Percentiles rank a stretch among this genome's conserved stretches.
These are phyloP conservation scores for Arthrobotrys megalospora DNA, from an alignment of 2,329 filamentous ascomycete species.

Conservation along the genomic window DNA sequence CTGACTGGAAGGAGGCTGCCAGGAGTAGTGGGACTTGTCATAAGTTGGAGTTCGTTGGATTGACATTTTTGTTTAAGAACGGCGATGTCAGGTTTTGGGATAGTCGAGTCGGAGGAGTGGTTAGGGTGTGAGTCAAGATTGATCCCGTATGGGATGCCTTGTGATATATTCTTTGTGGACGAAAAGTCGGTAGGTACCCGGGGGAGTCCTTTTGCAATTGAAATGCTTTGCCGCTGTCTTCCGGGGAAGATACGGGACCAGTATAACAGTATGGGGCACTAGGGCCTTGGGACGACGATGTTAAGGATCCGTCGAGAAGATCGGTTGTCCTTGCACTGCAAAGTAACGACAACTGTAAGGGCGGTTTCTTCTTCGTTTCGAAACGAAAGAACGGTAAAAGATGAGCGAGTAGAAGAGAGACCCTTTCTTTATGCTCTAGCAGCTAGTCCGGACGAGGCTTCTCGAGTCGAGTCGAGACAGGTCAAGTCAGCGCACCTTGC, in stretches of 20 bases:
- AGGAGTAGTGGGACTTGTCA: slow-evolving; percentile 62
- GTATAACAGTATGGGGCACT: background rate
- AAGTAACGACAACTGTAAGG: slow-evolving; percentile 14
- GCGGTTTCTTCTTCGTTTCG: slow-evolving; percentile 39
- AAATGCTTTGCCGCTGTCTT: background rate
- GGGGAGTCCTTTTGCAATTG: slow-evolving; percentile 18
- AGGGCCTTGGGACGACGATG: slow-evolving; percentile 1
- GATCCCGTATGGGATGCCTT: slow-evolving; percentile 45
- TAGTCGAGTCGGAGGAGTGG: slow-evolving; percentile 27
- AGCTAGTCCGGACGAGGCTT: slow-evolving; percentile 26
- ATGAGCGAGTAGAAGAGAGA: slow-evolving; percentile 27
- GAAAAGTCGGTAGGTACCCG: slow-evolving; percentile 8
- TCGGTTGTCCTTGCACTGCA: slow-evolving; percentile 18
- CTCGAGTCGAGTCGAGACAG: slow-evolving; percentile 28
- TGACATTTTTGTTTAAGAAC: slow-evolving; percentile 49
- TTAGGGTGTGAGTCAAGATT: slow-evolving; percentile 52
- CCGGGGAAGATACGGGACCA: background rate
- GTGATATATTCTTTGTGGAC: slow-evolving; percentile 26
- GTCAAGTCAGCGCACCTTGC: slow-evolving; percentile 23
- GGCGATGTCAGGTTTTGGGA: slow-evolving; percentile 46
- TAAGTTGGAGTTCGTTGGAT: slow-evolving; percentile 46
- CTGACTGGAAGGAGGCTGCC: slow-evolving; percentile 61
- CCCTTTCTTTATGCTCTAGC: slow-evolving; percentile 40
- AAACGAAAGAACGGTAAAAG: slow-evolving; percentile 45
- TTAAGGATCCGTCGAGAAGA: slow-evolving; percentile 17